Base-by-base conservation (phyloP, 1,284 basidiomycete species). In the Phenoliferia sp. region DNA sequence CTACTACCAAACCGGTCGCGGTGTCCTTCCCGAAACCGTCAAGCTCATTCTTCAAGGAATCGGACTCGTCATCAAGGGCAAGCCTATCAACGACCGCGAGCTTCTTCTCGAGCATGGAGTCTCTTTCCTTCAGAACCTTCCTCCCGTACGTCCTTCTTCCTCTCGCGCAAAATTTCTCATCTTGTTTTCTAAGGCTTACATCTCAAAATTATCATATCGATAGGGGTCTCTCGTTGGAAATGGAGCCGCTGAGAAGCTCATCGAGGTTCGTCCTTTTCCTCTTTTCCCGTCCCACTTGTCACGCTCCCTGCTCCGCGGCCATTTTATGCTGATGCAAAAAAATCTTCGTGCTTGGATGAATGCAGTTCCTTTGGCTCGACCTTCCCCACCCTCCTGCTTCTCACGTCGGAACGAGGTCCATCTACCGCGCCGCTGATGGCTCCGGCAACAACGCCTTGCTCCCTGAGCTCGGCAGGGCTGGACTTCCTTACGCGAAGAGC, bases 401-500 rank as follows among this genome's bases (percentile, higher is more conserved):
- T 0, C 65, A 58, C 66, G 68, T 72, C 57, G 70, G 70, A 33
- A 16, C 5, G 54, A 34, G 63, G 26, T 28, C 58, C 58, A 61
- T 36, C 34, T 71, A 57, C 67, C 65, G 71, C n/a, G 29, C 58
- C 17, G 62, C 73, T 19, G 71, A 74, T 60, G 73, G 73, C 10
- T 57, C 54, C 17, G 56, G 63, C n/a, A 74, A 74, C 65, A 73
- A 71, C 62, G 32, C 54, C 31, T 65, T 64, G 62, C 29, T 63
- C 26, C 69, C 69, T 12, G 57, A 65, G 34, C 65, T 73, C 26
- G 73, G 73, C 35, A 62, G 56, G 6, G 69, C 73, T 15, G 60
- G 31, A 44, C 56, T 58, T 57, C 63, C 73, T 4, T 74, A 71
- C 59, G 71, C 71, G 16, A 48, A 69, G 26, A 52, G 55, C 17